phyloP scores from a whole-genome alignment of 2,329 filamentous ascomycete species.

The Sphaerulina vaccinii region DNA sequence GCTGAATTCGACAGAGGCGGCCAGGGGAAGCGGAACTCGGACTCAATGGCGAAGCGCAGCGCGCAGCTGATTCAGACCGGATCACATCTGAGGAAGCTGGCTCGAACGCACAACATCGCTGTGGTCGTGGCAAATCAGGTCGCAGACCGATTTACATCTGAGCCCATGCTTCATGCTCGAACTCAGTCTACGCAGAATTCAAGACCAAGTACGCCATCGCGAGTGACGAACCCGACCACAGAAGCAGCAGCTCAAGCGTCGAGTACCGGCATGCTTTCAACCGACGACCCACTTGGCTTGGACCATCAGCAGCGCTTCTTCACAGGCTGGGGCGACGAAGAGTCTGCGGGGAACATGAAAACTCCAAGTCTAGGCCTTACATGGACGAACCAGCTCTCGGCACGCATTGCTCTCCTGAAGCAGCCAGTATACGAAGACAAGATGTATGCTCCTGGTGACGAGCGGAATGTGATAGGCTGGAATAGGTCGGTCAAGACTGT shows the following conservation, averaged over 20 bases:
- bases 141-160: conserved; percentile 70
- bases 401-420: conserved; percentile 78
- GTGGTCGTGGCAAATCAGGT: conserved; percentile 96
- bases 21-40: conserved; percentile 28
- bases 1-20: conserved; percentile 71
- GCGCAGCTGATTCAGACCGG: conserved; percentile 76
- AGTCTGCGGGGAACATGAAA: conserved; percentile 57
- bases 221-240: background rate
- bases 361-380: conserved; percentile 84
- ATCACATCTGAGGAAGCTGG: conserved; percentile 71
- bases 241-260: conserved; percentile 6
- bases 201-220: conserved; percentile 24
- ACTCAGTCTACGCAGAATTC: conserved; percentile 23
- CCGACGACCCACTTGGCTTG: conserved; percentile 63
- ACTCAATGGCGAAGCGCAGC: conserved; percentile 73
- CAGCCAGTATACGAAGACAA: conserved; percentile 52
- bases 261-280: conserved; percentile 40
- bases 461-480: conserved; percentile 57
- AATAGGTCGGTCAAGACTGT: conserved; percentile 82
- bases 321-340: conserved; percentile 82
- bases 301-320: conserved; percentile 94
- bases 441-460: conserved; percentile 44
- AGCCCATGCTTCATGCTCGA: conserved; percentile 9
- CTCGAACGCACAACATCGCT: conserved; percentile 70
- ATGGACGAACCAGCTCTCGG: conserved; percentile 86